A percentile compares a stretch with the other conserved stretches of the same genome.
Conservation (phyloP, 2,329 filamentous ascomycete genomes). For the Fusarium algeriense region DNA sequence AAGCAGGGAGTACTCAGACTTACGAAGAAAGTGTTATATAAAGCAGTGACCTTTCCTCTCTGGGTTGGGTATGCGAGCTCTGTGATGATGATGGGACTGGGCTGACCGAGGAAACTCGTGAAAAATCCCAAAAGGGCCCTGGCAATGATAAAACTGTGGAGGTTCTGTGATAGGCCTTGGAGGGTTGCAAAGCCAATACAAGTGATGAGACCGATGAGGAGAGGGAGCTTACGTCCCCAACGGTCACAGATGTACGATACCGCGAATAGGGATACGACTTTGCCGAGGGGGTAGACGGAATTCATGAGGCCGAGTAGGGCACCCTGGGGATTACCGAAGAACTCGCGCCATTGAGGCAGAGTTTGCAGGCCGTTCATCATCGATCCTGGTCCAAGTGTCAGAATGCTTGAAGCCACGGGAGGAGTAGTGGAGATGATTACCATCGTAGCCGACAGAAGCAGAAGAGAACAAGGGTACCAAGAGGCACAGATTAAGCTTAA, state of each 20-base stretch:
- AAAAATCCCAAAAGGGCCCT: slow-evolving; percentile 51
- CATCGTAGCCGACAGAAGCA: slow-evolving; percentile 4
- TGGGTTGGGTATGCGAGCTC: slow-evolving; percentile 53
- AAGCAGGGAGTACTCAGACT: neutral
- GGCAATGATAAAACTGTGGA: slow-evolving; percentile 47
- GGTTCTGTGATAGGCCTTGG: slow-evolving; percentile 47
- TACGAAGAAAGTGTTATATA: slow-evolving; percentile 51
- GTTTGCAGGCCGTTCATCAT: slow-evolving; percentile 61
- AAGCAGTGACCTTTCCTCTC: slow-evolving; percentile 48
- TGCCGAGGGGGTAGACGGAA: slow-evolving; percentile 54
- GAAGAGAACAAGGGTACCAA: neutral
- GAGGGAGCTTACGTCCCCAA: slow-evolving; percentile 55
- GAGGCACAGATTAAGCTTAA: slow-evolving; percentile 3
- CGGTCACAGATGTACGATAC: slow-evolving; percentile 54
- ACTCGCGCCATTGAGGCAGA: slow-evolving; percentile 55
- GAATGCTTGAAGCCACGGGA: neutral
- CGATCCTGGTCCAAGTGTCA: slow-evolving; percentile 43
- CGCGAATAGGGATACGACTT: slow-evolving; percentile 53
- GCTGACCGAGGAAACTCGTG: slow-evolving; percentile 47
- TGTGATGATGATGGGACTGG: slow-evolving; percentile 50
- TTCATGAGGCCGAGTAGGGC: slow-evolving; percentile 54
- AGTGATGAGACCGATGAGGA: slow-evolving; percentile 51
- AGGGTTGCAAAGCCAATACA: slow-evolving; percentile 50
- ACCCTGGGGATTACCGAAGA: slow-evolving; percentile 54
- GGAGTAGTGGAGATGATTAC: fast-evolving